phyloP scores from a whole-genome alignment of 2,329 filamentous ascomycete genomes.

The Aspergillus glaucus region DNA sequence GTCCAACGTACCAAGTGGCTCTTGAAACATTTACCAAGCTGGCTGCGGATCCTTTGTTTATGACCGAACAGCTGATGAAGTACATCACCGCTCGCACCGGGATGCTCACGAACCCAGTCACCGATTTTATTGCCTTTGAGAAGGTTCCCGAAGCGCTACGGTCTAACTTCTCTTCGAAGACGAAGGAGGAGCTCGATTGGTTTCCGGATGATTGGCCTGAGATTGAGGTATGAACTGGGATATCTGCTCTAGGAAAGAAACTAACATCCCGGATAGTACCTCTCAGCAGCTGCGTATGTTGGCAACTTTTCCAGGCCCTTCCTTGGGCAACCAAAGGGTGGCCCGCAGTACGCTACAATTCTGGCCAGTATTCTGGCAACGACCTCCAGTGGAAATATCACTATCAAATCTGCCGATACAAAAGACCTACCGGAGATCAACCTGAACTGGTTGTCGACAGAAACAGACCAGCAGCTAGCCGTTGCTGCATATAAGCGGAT shows the following conservation, averaged over 20 bases:
- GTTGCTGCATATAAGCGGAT: constrained; percentile 40
- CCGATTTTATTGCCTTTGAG: constrained; percentile 28
- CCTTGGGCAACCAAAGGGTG: constrained; percentile 15
- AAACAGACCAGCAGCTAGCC: constrained; percentile 41
- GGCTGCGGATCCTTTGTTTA: constrained; percentile 8
- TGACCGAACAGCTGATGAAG: constrained; percentile 9
- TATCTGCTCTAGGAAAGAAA: not conserved
- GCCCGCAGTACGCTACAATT: constrained; percentile 23
- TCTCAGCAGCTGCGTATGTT: constrained; percentile 20
- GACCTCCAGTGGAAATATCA: constrained; percentile 43
- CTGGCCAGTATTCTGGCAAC: constrained; percentile 25
- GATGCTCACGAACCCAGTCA: constrained; percentile 21
- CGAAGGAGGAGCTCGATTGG: constrained; percentile 15
- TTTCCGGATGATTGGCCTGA: constrained; percentile 36
- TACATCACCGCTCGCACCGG: constrained; percentile 17
- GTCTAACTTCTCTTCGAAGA: constrained; percentile 11
- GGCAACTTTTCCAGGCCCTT: constrained; percentile 23
- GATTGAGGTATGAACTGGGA: constrained; percentile 20
- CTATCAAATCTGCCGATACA: constrained; percentile 26
- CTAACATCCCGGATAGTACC: constrained; percentile 12
- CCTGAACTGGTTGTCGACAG: constrained; percentile 42
- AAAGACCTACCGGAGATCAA: constrained; percentile 39
- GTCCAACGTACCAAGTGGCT: constrained; percentile 22
- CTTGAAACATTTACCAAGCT: constrained; percentile 18
- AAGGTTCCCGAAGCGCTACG: constrained; percentile 21